A percentile compares a stretch with the other conserved stretches of the same genome.
Conservation (phyloP, 2,329 filamentous ascomycete species). For the Fusarium armeniacum region DNA sequence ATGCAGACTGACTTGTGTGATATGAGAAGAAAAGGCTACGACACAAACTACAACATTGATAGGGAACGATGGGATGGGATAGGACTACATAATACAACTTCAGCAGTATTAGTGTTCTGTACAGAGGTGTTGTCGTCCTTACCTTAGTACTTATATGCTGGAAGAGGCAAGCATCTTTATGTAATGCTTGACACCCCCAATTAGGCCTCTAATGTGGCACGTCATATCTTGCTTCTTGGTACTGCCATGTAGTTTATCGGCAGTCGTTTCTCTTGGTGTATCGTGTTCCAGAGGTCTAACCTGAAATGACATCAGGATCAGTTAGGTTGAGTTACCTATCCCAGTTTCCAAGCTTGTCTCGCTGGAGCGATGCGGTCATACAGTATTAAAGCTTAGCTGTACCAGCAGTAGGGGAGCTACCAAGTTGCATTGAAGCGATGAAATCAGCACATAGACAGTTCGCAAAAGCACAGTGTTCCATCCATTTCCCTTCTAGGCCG, state of each 20-base stretch:
- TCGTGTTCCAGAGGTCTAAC: background rate
- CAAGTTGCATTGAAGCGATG: constrained; percentile 3
- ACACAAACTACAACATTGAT: background rate
- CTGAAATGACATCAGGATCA: background rate
- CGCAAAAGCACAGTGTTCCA: constrained; percentile 21
- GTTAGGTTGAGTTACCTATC: background rate
- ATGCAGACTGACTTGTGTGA: background rate
- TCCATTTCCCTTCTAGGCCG: constrained; percentile 36
- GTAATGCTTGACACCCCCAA: constrained; percentile 3
- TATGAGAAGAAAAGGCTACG: background rate
- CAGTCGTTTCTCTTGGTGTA: background rate
- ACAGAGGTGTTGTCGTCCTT: too few species aligned
- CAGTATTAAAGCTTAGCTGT: constrained; percentile 4
- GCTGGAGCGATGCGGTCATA: constrained; percentile 6
- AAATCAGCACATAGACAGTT: constrained; percentile 30
- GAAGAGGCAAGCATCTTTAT: background rate
- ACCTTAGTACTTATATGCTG: background rate
- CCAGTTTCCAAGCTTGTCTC: constrained; percentile 8
- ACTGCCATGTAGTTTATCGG: background rate
- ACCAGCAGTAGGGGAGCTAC: background rate
- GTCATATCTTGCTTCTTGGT: constrained; percentile 1
- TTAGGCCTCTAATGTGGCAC: background rate
- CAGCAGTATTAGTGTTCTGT: background rate
- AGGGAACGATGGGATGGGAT: background rate
- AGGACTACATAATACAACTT: too few species aligned